These are phyloP conservation scores for Eucalyptus cladocalyx DNA, from an alignment of 345 rosid genomes.

Conservation along the genomic window DNA sequence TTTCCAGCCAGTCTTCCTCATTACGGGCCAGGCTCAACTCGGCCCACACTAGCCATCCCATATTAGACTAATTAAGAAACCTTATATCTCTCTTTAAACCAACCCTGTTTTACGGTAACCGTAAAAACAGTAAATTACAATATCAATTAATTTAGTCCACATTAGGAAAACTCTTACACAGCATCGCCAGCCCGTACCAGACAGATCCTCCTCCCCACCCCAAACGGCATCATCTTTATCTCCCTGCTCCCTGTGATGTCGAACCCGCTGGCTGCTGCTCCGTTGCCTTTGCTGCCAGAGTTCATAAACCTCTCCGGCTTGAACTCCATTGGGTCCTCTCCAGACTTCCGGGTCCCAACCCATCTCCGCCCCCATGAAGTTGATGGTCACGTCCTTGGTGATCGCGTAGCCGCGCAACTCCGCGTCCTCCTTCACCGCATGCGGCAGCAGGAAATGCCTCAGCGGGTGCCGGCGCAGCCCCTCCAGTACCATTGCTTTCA, in stretches of 20 bases:
- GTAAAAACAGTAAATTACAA: too few relatives aligned
- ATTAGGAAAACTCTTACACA: too few relatives aligned
- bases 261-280: not conserved
- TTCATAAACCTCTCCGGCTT: not conserved
- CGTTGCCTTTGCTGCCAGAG: not conserved
- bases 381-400: not conserved
- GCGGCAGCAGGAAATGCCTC: not conserved
- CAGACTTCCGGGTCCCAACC: slow-evolving; percentile 1
- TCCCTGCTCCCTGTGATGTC: not conserved
- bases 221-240: slow-evolving; percentile 7
- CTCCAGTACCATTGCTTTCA: not conserved
- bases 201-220: slow-evolving; percentile 4
- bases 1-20: too few relatives aligned
- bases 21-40: too few relatives aligned
- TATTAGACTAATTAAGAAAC: too few relatives aligned
- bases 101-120: too few relatives aligned
- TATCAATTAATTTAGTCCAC: too few relatives aligned
- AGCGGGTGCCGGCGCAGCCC: not conserved
- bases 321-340: not conserved
- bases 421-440: not conserved
- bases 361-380: slow-evolving; percentile 3
- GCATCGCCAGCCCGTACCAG: not conserved
- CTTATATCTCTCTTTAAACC: too few relatives aligned
- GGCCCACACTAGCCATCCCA: too few relatives aligned
- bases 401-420: not conserved